These are phyloP conservation scores for Curvularia hawaiiensis DNA, from an alignment of 2,329 filamentous ascomycete genomes.

Conservation along the genomic window DNA sequence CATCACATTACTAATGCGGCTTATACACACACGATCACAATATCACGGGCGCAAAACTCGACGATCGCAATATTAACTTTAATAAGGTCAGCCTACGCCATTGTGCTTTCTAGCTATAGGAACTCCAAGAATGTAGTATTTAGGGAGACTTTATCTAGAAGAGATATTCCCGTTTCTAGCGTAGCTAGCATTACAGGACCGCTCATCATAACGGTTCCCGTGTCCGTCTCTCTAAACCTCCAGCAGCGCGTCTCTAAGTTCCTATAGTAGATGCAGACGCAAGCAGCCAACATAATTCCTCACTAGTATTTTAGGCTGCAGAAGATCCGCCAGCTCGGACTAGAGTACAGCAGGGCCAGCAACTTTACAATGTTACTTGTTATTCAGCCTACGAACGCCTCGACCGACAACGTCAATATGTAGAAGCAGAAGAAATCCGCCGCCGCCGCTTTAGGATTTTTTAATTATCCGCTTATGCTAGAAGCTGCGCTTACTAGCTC, in stretches of 20 bases:
- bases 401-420: neutral
- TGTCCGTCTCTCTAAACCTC: neutral
- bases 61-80: conserved; percentile 19
- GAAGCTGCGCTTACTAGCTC: neutral
- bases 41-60: neutral
- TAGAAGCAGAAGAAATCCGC: neutral
- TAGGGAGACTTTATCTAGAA: conserved; percentile 29
- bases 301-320: conserved; percentile 40
- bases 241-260: neutral
- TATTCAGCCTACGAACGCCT: neutral
- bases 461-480: neutral
- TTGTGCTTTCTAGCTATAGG: conserved; percentile 23
- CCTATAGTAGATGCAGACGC: neutral
- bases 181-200: conserved; percentile 10
- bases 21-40: neutral
- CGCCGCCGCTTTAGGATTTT: neutral
- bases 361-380: neutral
- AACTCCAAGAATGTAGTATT: conserved; percentile 31
- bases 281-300: conserved; percentile 15
- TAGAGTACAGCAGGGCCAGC: conserved; percentile 48
- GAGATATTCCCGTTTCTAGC: conserved; percentile 25
- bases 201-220: conserved; percentile 37
- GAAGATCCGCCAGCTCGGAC: conserved; percentile 46
- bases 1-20: neutral
- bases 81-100: conserved; percentile 35